A percentile compares a stretch with the other conserved stretches of the same genome.
Evolutionary conservation across 2,329 filamentous ascomycete species (phyloP).

Genomic region (Setomelanomma holmii): DNA sequence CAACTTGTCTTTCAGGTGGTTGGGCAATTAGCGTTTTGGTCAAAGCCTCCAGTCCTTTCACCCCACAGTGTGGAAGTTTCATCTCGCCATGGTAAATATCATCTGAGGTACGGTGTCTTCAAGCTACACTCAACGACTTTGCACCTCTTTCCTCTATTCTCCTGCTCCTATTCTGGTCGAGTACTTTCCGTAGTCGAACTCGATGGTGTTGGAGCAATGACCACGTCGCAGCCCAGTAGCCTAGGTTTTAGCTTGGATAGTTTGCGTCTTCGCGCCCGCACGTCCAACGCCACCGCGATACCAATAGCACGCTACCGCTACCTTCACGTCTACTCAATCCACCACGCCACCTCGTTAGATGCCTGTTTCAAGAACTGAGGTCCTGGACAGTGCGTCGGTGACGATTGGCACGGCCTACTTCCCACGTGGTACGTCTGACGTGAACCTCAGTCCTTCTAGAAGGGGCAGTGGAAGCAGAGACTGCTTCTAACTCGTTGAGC

Average conservation of each 20-base stretch:
- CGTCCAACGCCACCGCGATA: not conserved
- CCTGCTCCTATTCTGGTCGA: too few relatives aligned
- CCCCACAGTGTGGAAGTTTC: too few relatives aligned
- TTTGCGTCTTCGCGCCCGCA: not conserved
- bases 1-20: not conserved
- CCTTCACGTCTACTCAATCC: not conserved
- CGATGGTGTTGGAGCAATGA: not conserved
- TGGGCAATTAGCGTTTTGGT: not conserved
- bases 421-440: not conserved
- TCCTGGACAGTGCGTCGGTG: not conserved
- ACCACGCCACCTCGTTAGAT: not conserved
- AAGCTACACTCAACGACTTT: too few relatives aligned
- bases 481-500: too few relatives aligned
- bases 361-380: not conserved
- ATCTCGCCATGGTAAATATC: too few relatives aligned
- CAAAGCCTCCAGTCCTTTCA: not conserved
- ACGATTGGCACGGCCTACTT: not conserved
- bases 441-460: not conserved
- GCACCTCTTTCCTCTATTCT: too few relatives aligned
- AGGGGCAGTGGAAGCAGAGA: not conserved
- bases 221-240: not conserved
- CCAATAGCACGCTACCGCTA: not conserved
- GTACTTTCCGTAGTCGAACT: too few relatives aligned
- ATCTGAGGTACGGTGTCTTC: too few relatives aligned
- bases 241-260: not conserved